These are phyloP conservation scores for Teratosphaeria zuluensis DNA, from an alignment of 2,329 filamentous ascomycete genomes.

Conservation along the genomic window DNA sequence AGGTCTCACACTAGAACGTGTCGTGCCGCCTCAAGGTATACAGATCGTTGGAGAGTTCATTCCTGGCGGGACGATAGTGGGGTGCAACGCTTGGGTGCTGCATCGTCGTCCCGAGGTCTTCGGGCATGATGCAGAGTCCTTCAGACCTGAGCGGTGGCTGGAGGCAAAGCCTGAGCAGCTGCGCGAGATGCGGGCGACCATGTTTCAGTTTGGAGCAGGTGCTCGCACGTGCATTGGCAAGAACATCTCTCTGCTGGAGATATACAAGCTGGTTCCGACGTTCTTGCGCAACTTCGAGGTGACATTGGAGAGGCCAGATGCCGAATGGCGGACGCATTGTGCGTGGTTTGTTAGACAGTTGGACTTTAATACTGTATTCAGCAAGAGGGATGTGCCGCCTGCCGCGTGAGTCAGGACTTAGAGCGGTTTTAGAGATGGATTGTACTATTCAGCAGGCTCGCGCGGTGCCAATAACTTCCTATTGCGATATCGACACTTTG, in stretches of 20 bases:
- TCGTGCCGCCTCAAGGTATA: constrained; percentile 56
- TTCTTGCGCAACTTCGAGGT: constrained; percentile 57
- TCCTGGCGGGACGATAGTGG: constrained; percentile 62
- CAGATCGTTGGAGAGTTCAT: constrained; percentile 55
- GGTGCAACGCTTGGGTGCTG: constrained; percentile 65
- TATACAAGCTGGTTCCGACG: constrained; percentile 44
- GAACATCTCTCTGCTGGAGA: constrained; percentile 39
- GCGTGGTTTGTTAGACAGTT: constrained; percentile 35
- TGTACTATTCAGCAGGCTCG: not conserved
- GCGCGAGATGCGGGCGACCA: constrained; percentile 57
- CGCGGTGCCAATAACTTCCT: not conserved
- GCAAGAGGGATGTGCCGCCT: constrained; percentile 16
- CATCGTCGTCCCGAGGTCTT: constrained; percentile 60
- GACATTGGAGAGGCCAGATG: constrained; percentile 29
- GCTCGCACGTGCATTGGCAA: constrained; percentile 57
- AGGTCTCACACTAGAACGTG: constrained; percentile 61
- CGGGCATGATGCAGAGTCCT: constrained; percentile 55
- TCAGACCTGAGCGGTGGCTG: constrained; percentile 59
- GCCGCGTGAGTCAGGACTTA: not conserved
- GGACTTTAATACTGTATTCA: constrained; percentile 37
- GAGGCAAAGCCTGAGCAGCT: constrained; percentile 46
- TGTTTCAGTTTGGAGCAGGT: constrained; percentile 66
- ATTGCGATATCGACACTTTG: constrained; percentile 40
- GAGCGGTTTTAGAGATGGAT: not conserved
- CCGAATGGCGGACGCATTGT: constrained; percentile 41